These are phyloP conservation scores for Acacia melanoxylon DNA, from an alignment of 306 rosid species.

Conservation along the genomic window DNA sequence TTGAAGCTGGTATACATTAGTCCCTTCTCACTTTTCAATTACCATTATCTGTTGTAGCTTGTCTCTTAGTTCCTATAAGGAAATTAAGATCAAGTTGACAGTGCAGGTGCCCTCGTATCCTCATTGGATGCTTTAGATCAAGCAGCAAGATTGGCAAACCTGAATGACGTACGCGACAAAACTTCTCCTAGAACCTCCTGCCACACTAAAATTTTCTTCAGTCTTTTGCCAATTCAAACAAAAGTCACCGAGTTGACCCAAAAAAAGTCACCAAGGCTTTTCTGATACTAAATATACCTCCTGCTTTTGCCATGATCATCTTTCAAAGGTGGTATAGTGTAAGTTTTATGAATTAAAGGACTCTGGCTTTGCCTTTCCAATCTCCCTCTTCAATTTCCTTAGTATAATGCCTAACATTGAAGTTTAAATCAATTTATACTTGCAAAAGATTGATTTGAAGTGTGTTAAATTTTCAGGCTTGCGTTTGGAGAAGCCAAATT, in stretches of 20 bases:
- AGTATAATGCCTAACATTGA: neutral
- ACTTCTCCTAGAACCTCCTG: neutral
- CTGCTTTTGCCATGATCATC: neutral
- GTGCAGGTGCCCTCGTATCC: neutral
- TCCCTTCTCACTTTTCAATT: slow-evolving; percentile 1
- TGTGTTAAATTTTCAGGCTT: neutral
- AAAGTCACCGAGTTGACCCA: neutral
- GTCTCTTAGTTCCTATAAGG: neutral
- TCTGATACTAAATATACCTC: neutral
- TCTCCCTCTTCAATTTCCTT: neutral
- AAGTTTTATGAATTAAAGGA: neutral
- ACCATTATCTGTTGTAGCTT: neutral
- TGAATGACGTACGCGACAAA: neutral
- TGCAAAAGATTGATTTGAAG: neutral
- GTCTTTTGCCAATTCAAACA: neutral
- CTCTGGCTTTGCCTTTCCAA: neutral
- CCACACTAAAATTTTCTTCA: neutral
- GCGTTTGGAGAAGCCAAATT: neutral
- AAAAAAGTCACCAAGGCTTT: neutral
- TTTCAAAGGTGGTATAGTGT: neutral
- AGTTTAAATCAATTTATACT: neutral
- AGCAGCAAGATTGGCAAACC: slow-evolving; percentile 12
- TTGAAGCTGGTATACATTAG: neutral
- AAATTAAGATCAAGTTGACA: neutral
- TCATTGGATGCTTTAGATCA: neutral